Evolutionary conservation across 345 rosid species (phyloP).

Genomic region (Euphorbia tirucalli): DNA sequence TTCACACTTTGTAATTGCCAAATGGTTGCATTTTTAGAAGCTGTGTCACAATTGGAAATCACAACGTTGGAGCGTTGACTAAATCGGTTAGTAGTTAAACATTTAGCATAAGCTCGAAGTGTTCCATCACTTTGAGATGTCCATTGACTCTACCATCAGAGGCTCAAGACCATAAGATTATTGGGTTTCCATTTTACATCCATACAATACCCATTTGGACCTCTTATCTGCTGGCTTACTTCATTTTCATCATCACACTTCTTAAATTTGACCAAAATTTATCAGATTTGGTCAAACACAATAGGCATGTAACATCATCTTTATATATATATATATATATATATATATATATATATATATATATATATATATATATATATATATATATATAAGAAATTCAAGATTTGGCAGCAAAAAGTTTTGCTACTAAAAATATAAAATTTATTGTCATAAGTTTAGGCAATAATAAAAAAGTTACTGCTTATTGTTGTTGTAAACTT

Average conservation of each 20-base stretch:
- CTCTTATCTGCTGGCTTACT: not conserved
- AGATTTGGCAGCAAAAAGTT: no score
- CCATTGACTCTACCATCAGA: not conserved
- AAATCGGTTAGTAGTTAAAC: not conserved
- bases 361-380: no score
- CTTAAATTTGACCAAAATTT: not conserved
- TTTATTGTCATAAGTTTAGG: no score
- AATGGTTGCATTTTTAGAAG: not conserved
- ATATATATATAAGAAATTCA: no score
- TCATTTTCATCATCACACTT: not conserved
- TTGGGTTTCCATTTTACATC: not conserved
- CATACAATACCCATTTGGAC: not conserved
- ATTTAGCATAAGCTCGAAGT: not conserved
- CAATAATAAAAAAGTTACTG: no score
- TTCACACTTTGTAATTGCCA: not conserved
- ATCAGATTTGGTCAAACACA: not conserved
- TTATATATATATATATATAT: no score
- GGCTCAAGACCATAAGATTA: not conserved
- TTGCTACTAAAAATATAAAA: no score
- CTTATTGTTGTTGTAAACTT: no score
- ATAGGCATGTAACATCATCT: not conserved
- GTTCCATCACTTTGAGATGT: not conserved
- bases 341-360: no score
- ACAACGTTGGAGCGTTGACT: not conserved
- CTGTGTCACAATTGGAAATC: not conserved